These are phyloP conservation scores for Stemphylium vesicarium DNA, from an alignment of 2,329 filamentous ascomycete species.

Conservation along the genomic window DNA sequence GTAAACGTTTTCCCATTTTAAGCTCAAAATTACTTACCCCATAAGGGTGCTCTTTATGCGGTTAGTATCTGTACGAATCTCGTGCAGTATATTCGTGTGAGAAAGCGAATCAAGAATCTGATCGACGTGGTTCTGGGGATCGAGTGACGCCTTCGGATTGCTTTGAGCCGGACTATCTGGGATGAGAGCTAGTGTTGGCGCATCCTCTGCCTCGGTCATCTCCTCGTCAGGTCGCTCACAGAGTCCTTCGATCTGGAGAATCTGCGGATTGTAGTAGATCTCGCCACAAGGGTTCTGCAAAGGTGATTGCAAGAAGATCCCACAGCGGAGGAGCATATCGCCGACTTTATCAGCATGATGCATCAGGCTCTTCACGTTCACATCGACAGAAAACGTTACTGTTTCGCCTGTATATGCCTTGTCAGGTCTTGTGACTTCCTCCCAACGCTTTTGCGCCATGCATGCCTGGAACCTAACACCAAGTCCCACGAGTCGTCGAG, in stretches of 20 bases:
- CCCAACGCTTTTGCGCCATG: constrained; percentile 1
- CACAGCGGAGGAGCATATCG: constrained; percentile 2
- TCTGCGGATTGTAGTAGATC: constrained; percentile 17
- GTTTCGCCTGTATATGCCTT: not conserved
- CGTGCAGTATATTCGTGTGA: constrained; percentile 6
- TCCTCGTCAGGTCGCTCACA: constrained; percentile 3
- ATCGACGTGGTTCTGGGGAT: constrained; percentile 1
- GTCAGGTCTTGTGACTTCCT: not conserved
- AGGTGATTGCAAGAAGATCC: constrained; percentile 12
- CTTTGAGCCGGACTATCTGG: not conserved
- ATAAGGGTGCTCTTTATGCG: constrained; percentile 7
- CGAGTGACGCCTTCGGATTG: not conserved
- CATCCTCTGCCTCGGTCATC: constrained; percentile 4
- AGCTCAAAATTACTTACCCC: not conserved
- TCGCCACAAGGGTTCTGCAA: constrained; percentile 2
- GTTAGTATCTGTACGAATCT: constrained; percentile 11
- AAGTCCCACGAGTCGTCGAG: constrained; percentile 7
- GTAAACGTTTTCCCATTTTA: not conserved
- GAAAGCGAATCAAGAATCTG: constrained; percentile 1
- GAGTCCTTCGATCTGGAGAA: constrained; percentile 15
- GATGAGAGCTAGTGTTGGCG: not conserved
- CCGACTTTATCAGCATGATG: constrained; percentile 16
- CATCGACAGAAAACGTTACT: constrained; percentile 8
- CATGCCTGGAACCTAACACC: constrained; percentile 2
- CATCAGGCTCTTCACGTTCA: constrained; percentile 9